phyloP scores from a whole-genome alignment of 2,329 filamentous ascomycete genomes.

The Didymella sp. region DNA sequence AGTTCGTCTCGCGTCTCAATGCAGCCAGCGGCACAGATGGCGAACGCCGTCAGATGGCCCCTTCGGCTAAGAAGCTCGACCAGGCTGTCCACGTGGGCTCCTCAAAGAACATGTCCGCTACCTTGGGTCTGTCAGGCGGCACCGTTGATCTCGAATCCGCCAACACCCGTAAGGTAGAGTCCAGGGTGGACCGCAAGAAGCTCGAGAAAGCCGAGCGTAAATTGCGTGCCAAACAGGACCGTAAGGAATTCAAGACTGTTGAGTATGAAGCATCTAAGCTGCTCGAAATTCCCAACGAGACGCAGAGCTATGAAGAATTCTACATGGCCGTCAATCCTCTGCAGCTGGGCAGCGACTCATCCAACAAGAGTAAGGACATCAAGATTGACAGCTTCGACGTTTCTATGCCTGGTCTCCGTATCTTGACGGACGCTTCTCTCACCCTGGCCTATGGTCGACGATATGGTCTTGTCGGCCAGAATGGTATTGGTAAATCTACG shows the following conservation, averaged over 20 bases:
- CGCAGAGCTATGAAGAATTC: slow-evolving; percentile 97
- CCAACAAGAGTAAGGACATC: slow-evolving; percentile 93
- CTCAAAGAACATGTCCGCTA: slow-evolving; percentile 95
- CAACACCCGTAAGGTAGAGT: slow-evolving; percentile 92
- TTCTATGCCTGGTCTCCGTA: slow-evolving; percentile 85
- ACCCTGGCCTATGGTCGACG: slow-evolving; percentile 91
- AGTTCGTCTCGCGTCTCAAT: slow-evolving; percentile 85
- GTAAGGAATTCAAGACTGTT: slow-evolving; percentile 97
- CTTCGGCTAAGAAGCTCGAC: slow-evolving; percentile 83
- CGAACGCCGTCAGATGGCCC: slow-evolving; percentile 72
- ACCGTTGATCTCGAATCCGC: slow-evolving; percentile 93
- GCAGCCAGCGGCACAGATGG: slow-evolving; percentile 72
- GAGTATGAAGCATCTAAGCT: slow-evolving; percentile 95
- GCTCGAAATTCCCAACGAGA: slow-evolving; percentile 79
- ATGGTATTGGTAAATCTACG: slow-evolving; percentile 92
- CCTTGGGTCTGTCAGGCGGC: slow-evolving; percentile 82
- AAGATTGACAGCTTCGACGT: slow-evolving; percentile 97
- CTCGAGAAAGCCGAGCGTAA: slow-evolving; percentile 98
- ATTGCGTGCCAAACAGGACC: slow-evolving; percentile 97
- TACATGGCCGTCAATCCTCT: slow-evolving; percentile 99
- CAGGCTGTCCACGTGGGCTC: slow-evolving; percentile 94
- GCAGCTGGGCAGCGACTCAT: slow-evolving; percentile 75
- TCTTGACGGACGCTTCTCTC: slow-evolving; percentile 87
- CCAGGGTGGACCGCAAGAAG: slow-evolving; percentile 97
- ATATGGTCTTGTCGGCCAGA: slow-evolving; percentile 97